These are phyloP conservation scores for Tetragonia tetragonoides DNA, from an alignment of 148 eudicot species.

Conservation along the genomic window DNA sequence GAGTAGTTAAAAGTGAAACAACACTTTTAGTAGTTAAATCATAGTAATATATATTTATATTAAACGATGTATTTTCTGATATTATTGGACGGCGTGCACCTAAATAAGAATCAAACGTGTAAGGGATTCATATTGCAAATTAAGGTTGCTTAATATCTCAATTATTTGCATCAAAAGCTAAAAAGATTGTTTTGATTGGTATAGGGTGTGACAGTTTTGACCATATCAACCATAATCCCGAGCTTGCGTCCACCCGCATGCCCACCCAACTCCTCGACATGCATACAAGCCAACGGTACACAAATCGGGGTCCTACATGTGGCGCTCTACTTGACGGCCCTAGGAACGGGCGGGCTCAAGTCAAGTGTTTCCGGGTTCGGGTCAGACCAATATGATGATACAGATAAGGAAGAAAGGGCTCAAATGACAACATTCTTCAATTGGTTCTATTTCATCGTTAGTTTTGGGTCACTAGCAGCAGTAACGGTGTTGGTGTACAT, in stretches of 20 bases:
- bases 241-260: slow-evolving; percentile 68
- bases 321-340: slow-evolving; percentile 79
- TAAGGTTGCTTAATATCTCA: background rate
- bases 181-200: background rate
- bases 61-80: too few relatives aligned
- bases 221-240: slow-evolving; percentile 65
- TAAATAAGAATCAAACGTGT: too few relatives aligned
- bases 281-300: slow-evolving; percentile 45
- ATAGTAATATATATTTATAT: too few relatives aligned
- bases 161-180: too few relatives aligned
- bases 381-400: slow-evolving; percentile 81
- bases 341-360: slow-evolving; percentile 88
- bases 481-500: slow-evolving; percentile 79
- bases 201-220: slow-evolving; percentile 73
- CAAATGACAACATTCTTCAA: slow-evolving; percentile 65
- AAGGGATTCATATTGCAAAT: background rate
- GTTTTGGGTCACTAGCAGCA: slow-evolving; percentile 64
- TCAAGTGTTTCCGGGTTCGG: slow-evolving; percentile 94
- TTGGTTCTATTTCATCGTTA: slow-evolving; percentile 85
- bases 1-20: too few relatives aligned
- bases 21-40: too few relatives aligned
- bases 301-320: slow-evolving; percentile 57
- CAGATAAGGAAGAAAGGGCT: slow-evolving; percentile 48
- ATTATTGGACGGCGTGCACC: too few relatives aligned
- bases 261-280: slow-evolving; percentile 31